Conservation (phyloP, 1,139 yeast species). For the Candida smagusa region DNA sequence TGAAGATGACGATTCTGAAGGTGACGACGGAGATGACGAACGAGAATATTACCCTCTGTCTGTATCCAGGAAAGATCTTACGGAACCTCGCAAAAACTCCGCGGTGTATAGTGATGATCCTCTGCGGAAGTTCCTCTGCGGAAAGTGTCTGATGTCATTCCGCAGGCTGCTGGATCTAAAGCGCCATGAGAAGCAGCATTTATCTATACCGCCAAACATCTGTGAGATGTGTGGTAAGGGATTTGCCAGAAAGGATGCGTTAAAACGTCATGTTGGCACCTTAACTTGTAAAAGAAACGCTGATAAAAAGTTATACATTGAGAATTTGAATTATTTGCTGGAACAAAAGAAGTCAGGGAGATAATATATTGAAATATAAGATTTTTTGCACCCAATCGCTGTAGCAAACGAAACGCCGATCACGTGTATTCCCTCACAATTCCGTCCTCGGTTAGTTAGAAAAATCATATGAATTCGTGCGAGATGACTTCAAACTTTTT, state of each 20-base stretch:
- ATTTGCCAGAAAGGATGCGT: slow-evolving; percentile 77
- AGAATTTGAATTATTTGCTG: slow-evolving; percentile 31
- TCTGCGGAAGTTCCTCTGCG: slow-evolving; percentile 40
- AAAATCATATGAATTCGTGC: slow-evolving; percentile 3
- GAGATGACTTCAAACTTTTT: too few species aligned
- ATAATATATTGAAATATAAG: not conserved
- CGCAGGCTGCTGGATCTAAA: slow-evolving; percentile 62
- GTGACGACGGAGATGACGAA: slow-evolving; percentile 8
- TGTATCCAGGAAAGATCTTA: slow-evolving; percentile 2
- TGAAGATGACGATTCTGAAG: slow-evolving; percentile 7
- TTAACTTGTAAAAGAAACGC: slow-evolving; percentile 68
- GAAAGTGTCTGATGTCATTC: slow-evolving; percentile 53
- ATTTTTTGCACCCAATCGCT: not conserved
- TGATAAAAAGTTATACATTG: slow-evolving; percentile 43
- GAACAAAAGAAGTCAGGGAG: slow-evolving; percentile 4
- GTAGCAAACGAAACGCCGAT: not conserved
- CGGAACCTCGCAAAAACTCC: slow-evolving; percentile 7
- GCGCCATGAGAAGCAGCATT: slow-evolving; percentile 61
- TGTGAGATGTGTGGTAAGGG: slow-evolving; percentile 77
- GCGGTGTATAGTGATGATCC: slow-evolving; percentile 13
- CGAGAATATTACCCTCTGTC: slow-evolving; percentile 6
- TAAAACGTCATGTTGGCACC: slow-evolving; percentile 70
- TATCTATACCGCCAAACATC: slow-evolving; percentile 60
- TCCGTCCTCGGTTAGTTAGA: slow-evolving; percentile 1
- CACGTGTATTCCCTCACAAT: not conserved